Conservation (phyloP, 768 basidiomycete genomes). For the Inosperma sp. region DNA sequence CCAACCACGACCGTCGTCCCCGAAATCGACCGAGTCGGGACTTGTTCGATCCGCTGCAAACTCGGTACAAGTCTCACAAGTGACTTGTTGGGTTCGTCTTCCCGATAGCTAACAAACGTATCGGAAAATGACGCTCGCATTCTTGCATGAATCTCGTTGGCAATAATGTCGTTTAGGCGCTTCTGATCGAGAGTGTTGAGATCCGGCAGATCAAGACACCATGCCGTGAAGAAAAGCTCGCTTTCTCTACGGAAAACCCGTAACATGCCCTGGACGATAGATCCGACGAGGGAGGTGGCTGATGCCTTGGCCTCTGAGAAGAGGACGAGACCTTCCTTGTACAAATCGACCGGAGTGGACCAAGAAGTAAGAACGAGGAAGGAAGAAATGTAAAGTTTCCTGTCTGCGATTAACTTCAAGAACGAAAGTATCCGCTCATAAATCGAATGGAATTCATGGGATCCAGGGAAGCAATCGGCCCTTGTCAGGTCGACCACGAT, state of each 20-base stretch:
- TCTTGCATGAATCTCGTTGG: constrained; percentile 18
- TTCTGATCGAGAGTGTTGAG: constrained; percentile 2
- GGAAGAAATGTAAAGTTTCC: constrained; percentile 16
- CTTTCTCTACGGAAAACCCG: constrained; percentile 27
- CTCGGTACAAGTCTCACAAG: constrained; percentile 24
- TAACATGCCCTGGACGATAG: constrained; percentile 27
- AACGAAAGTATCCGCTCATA: constrained; percentile 20
- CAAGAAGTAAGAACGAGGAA: constrained; percentile 22
- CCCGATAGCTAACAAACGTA: constrained; percentile 22
- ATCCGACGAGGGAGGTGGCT: constrained; percentile 15
- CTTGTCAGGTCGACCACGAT: constrained; percentile 23
- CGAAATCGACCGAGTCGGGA: constrained; percentile 12
- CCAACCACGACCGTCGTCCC: constrained; percentile 31
- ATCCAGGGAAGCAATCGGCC: constrained; percentile 16
- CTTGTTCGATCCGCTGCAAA: constrained; percentile 17
- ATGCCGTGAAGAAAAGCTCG: constrained; percentile 18
- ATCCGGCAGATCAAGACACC: constrained; percentile 22
- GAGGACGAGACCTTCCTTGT: constrained; percentile 20
- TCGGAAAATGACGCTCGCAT: constrained; percentile 15
- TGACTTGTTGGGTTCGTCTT: constrained; percentile 15
- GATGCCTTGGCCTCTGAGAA: constrained; percentile 19
- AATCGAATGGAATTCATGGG: constrained; percentile 16
- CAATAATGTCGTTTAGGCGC: constrained; percentile 12
- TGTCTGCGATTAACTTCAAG: constrained; percentile 20
- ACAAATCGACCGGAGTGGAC: constrained; percentile 23